Evolutionary conservation across 192 early-diverging fungal genomes (phyloP).

Genomic region (Diversispora epigaea): DNA sequence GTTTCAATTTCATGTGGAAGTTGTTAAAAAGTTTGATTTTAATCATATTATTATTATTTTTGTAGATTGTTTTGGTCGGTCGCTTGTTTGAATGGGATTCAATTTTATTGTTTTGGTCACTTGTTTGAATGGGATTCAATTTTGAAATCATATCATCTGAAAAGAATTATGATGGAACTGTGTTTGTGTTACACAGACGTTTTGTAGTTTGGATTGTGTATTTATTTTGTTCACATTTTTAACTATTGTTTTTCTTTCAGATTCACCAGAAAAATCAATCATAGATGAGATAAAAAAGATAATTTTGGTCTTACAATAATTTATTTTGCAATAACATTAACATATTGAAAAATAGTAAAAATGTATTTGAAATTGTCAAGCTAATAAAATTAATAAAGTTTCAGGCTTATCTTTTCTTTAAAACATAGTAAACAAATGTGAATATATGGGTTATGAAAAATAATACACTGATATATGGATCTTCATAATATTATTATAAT

Average conservation of each 20-base stretch:
- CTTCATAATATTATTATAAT: too few relatives aligned
- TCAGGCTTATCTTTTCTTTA: background rate
- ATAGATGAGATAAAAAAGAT: constrained; percentile 18
- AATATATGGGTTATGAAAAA: constrained; percentile 12
- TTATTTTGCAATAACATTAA: too few relatives aligned
- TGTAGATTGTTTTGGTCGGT: constrained; percentile 29
- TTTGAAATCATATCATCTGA: constrained; percentile 22
- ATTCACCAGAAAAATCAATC: constrained; percentile 27
- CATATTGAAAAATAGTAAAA: constrained; percentile 6
- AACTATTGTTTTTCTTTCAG: constrained; percentile 26
- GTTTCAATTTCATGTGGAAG: constrained; percentile 13
- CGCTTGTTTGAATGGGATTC: constrained; percentile 18
- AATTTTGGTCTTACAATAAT: constrained; percentile 5
- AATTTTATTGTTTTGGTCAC: background rate
- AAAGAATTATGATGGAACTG: constrained; percentile 24
- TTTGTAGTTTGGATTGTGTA: constrained; percentile 10
- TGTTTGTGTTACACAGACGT: constrained; percentile 30
- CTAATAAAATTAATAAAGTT: constrained; percentile 1
- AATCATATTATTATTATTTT: constrained; percentile 32
- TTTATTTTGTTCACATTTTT: constrained; percentile 18
- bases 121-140: constrained; percentile 21
- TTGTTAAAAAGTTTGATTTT: constrained; percentile 26
- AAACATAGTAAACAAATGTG: background rate
- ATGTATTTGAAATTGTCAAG: constrained; percentile 19
- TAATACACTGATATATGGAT: too few relatives aligned